These are phyloP conservation scores for Acer campestre DNA, from an alignment of 345 rosid genomes.

Conservation along the genomic window DNA sequence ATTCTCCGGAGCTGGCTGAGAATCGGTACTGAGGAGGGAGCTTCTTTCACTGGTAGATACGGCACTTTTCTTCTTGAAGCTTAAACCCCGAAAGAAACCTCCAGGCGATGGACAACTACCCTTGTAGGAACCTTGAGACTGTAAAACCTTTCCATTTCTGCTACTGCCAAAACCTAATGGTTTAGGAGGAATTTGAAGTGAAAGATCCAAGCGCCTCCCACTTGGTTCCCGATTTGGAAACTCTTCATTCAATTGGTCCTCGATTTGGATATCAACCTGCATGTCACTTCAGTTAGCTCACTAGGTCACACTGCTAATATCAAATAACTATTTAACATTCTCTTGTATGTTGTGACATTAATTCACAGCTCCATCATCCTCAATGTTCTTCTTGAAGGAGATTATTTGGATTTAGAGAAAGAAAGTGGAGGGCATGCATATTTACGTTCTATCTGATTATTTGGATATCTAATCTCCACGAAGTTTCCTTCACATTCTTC, in stretches of 20 bases:
- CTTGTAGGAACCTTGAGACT: conserved; percentile 55
- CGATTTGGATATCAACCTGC: conserved; percentile 46
- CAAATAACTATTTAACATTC: background rate
- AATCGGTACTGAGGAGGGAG: conserved; percentile 58
- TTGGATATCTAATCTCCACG: background rate
- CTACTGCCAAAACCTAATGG: conserved; percentile 50
- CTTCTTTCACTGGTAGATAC: conserved; percentile 63
- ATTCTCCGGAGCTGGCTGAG: conserved; percentile 49
- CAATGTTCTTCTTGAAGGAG: background rate
- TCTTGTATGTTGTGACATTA: background rate
- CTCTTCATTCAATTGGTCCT: conserved; percentile 41
- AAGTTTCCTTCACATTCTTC: background rate
- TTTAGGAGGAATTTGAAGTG: conserved; percentile 74
- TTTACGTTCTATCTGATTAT: background rate
- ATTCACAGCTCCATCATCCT: background rate
- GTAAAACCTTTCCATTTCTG: conserved; percentile 50
- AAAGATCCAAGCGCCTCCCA: conserved; percentile 64
- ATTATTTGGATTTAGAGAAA: background rate
- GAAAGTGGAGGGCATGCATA: background rate
- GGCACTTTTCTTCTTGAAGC: conserved; percentile 67
- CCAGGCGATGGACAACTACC: conserved; percentile 59
- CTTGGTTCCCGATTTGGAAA: conserved; percentile 46
- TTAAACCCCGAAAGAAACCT: conserved; percentile 65
- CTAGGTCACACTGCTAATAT: background rate
- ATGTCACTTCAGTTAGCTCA: conserved; percentile 1